These are phyloP conservation scores for Durio zibethinus DNA, from an alignment of 345 rosid genomes.

Conservation along the genomic window DNA sequence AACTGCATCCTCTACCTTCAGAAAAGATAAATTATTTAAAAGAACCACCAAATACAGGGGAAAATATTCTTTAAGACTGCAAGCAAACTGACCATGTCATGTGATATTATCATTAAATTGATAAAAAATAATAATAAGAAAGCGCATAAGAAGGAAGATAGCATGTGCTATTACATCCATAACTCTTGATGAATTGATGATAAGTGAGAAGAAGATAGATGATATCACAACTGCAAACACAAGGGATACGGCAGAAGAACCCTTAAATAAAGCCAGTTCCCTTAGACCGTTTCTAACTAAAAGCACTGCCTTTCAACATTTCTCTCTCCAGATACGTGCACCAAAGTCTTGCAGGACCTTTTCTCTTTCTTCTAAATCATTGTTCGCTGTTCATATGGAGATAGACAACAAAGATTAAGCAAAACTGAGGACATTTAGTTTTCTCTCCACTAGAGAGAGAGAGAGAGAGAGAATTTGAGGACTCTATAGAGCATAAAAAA, in stretches of 20 bases:
- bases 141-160: background rate
- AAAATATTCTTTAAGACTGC: background rate
- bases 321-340: constrained; percentile 58
- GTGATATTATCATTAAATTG: too few species aligned
- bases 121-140: too few species aligned
- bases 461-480: background rate
- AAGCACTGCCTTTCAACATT: constrained; percentile 77
- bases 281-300: constrained; percentile 80
- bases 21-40: background rate
- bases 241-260: constrained; percentile 27
- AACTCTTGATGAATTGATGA: background rate
- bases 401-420: constrained; percentile 13
- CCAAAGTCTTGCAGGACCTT: constrained; percentile 33
- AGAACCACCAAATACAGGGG: background rate
- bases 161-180: background rate
- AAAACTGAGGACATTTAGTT: constrained; percentile 14
- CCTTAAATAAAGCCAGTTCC: constrained; percentile 82
- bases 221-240: background rate
- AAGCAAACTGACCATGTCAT: too few species aligned
- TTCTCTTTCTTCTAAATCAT: constrained; percentile 42
- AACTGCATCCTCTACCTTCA: constrained; percentile 71
- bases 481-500: too few species aligned
- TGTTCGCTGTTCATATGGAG: constrained; percentile 39
- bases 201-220: background rate
- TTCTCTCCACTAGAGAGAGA: background rate